Evolutionary conservation across 2,329 filamentous ascomycete genomes (phyloP), one percentile per base, ranked within the genome.

Genomic region (Shiraia bambusicola): DNA sequence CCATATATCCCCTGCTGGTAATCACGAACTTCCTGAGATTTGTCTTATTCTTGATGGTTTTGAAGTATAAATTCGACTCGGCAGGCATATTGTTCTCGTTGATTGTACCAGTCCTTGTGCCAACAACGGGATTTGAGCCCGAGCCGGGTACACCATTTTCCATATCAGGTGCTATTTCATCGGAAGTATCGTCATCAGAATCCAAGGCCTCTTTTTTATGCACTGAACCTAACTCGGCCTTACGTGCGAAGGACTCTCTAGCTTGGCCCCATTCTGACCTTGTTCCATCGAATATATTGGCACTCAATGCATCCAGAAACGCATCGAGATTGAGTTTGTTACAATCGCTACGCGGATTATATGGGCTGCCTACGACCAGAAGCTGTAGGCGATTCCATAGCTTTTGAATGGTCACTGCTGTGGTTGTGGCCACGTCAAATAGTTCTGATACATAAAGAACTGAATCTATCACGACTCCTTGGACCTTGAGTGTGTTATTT

Each of bases 1-100:
- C 45, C 1, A 40, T 24, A 12, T 40, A 43, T 10, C 45, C 45
- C 16, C 36, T 40, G 15, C 32, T n/a, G 1, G 45, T 47, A 7
- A 47, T 12, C 3, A 47, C 31, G 17, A 47, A 29, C 15, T 29
- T 37, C 11, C 34, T 40, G 5, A 24, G 34, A n/a, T n/a, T 19
- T 1, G 33, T 40, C 14, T 17, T 10, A 28, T 34, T 17, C 17
- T 17, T 11, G 6, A 47, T 28, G 7, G 16, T 19, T 2, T 8
- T 9, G 29, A 40, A 31, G 10, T 34, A 30, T 2, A 29, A 17
- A 9, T 40, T n/a, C 19, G 19, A 4, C 19, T 8, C 8, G 4
- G 4, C 4, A 5, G 26, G 19, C 3, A 28, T 36, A 17, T 19
- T 27, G 19, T 16, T 15, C 13, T 8, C 16, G 12, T 19, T 14